Conservation (phyloP, 2,329 filamentous ascomycete genomes). For the Ophiocordyceps sinensis region DNA sequence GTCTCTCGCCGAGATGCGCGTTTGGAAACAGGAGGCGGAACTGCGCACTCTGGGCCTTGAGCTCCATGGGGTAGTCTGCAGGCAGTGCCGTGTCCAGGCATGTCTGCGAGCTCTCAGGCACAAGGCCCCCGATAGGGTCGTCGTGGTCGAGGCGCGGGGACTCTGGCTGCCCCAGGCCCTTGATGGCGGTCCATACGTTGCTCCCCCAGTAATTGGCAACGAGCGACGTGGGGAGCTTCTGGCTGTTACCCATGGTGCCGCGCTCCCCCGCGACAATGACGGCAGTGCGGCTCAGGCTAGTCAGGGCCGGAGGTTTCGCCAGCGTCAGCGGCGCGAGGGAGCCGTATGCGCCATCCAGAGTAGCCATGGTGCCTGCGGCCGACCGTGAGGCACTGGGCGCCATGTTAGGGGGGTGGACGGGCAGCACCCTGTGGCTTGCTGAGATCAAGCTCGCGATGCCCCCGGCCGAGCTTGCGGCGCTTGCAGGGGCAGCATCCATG, state of each 20-base stretch:
- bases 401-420: slow-evolving; percentile 31
- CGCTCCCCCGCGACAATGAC: slow-evolving; percentile 70
- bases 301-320: slow-evolving; percentile 69
- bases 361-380: slow-evolving; percentile 16
- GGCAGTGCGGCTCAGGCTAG: slow-evolving; percentile 73
- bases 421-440: slow-evolving; percentile 66
- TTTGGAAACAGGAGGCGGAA: slow-evolving; percentile 84
- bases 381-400: slow-evolving; percentile 14
- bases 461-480: slow-evolving; percentile 27
- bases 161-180: slow-evolving; percentile 14
- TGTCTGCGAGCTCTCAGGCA: slow-evolving; percentile 16
- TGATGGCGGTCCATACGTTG: slow-evolving; percentile 49
- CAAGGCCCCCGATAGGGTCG: slow-evolving; percentile 26
- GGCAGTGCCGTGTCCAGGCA: slow-evolving; percentile 44
- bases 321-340: slow-evolving; percentile 70
- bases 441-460: slow-evolving; percentile 80
- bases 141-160: slow-evolving; percentile 20
- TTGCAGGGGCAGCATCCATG: slow-evolving; percentile 21
- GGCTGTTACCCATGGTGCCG: slow-evolving; percentile 49
- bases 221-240: slow-evolving; percentile 67
- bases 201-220: slow-evolving; percentile 93
- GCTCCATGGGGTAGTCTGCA: slow-evolving; percentile 62
- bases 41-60: slow-evolving; percentile 80
- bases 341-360: slow-evolving; percentile 35
- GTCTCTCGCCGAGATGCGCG: slow-evolving; percentile 61